Percentiles rank a stretch among this genome's conserved stretches.
Conservation (phyloP, 2,329 filamentous ascomycete genomes). For the Fusarium decemcellulare region DNA sequence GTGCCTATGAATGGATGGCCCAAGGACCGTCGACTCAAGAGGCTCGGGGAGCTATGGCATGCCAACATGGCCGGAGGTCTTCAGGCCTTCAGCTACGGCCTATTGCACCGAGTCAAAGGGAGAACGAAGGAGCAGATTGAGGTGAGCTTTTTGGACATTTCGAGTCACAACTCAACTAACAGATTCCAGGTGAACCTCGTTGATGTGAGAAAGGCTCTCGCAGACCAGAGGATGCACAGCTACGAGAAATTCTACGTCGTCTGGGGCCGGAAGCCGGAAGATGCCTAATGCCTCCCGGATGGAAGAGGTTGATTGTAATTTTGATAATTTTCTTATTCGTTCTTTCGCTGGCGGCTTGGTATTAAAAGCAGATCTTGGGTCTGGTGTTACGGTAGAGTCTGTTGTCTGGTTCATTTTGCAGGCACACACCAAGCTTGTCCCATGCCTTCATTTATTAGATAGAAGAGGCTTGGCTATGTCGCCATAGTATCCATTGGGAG, state of each 20-base stretch:
- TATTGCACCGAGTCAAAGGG: slow-evolving; percentile 10
- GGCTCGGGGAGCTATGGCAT: slow-evolving; percentile 13
- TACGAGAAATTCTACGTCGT: slow-evolving; percentile 17
- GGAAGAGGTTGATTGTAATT: no score
- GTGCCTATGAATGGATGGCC: slow-evolving; percentile 17
- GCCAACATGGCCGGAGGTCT: slow-evolving; percentile 6
- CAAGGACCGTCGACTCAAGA: slow-evolving; percentile 20
- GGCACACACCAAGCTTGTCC: no score
- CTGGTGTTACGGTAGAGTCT: no score
- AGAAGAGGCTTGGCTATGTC: no score
- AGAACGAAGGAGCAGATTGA: slow-evolving; percentile 16
- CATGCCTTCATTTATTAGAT: no score
- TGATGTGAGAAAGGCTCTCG: slow-evolving; percentile 11
- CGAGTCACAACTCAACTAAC: neutral
- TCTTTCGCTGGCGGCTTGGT: no score
- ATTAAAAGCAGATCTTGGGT: no score
- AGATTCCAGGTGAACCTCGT: slow-evolving; percentile 11
- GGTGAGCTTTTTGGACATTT: neutral
- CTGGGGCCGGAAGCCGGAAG: slow-evolving; percentile 10
- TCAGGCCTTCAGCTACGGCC: slow-evolving; percentile 13
- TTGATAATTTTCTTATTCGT: no score
- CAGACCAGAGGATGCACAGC: slow-evolving; percentile 15
- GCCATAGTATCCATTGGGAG: no score
- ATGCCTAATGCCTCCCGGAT: neutral
- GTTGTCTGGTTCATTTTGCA: no score